Evolutionary conservation across 2,329 filamentous ascomycete species (phyloP).

Genomic region (Claviceps digitariae): DNA sequence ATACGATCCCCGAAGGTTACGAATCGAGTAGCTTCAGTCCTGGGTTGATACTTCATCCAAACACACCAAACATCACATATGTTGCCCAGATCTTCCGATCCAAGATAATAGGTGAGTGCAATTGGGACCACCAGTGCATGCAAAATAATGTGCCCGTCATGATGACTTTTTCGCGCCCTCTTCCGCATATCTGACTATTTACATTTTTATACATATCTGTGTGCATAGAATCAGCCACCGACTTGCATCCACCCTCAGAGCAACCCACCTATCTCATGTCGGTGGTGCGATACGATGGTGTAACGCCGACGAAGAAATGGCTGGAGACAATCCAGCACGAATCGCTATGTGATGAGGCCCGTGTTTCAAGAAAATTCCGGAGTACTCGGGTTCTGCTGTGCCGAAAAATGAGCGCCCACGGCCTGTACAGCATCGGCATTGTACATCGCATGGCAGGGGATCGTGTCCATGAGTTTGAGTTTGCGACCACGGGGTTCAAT

Average conservation of each 20-base stretch:
- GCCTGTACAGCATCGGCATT: conserved; percentile 2
- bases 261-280: background rate
- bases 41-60: conserved; percentile 4
- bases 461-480: background rate
- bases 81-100: background rate
- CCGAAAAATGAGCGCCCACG: conserved; percentile 1
- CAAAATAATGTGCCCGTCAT: background rate
- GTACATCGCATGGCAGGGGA: background rate
- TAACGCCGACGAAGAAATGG: background rate
- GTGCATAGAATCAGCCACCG: background rate
- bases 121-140: background rate
- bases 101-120: background rate
- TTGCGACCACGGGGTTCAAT: conserved; percentile 2
- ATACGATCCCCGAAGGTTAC: background rate
- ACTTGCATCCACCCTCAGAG: background rate
- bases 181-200: background rate
- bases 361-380: too few relatives aligned
- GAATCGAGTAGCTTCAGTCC: background rate
- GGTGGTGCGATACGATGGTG: conserved; percentile 2
- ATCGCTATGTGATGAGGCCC: background rate
- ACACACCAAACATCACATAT: background rate
- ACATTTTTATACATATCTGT: too few relatives aligned
- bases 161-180: background rate
- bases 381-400: conserved; percentile 1
- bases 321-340: background rate